phyloP scores from a whole-genome alignment of 306 rosid species.

The Crataegus laevigata region DNA sequence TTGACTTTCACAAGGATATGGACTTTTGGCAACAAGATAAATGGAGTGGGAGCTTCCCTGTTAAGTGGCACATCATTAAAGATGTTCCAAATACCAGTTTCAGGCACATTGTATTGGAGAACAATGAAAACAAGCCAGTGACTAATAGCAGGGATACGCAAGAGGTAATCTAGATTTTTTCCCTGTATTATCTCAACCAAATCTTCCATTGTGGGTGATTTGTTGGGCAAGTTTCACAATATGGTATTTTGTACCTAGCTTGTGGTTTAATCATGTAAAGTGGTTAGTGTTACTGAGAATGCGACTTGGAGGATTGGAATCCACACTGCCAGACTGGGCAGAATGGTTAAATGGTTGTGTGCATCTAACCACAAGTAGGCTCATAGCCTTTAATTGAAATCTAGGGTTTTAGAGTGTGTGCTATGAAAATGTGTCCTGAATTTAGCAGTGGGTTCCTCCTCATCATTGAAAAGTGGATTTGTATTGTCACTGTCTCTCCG shows the following conservation, averaged over 20 bases:
- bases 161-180: conserved; percentile 46
- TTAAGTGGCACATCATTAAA: conserved; percentile 86
- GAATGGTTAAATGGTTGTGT: background rate
- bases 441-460: background rate
- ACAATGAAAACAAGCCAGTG: conserved; percentile 95
- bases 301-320: background rate
- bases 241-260: background rate
- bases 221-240: background rate
- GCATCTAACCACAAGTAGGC: background rate
- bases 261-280: background rate
- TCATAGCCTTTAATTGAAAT: background rate
- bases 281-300: background rate
- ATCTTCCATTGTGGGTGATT: background rate
- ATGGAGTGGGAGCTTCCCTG: conserved; percentile 96
- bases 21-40: conserved; percentile 99
- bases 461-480: background rate
- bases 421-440: background rate
- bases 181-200: background rate
- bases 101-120: conserved; percentile 81
- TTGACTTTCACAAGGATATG: conserved; percentile 79
- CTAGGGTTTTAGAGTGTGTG: background rate
- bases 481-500: background rate
- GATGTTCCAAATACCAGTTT: conserved; percentile 73
- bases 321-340: background rate
- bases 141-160: conserved; percentile 95